phyloP scores from a whole-genome alignment of 495 filamentous ascomycete species.

The Mytilinidion resinicola region DNA sequence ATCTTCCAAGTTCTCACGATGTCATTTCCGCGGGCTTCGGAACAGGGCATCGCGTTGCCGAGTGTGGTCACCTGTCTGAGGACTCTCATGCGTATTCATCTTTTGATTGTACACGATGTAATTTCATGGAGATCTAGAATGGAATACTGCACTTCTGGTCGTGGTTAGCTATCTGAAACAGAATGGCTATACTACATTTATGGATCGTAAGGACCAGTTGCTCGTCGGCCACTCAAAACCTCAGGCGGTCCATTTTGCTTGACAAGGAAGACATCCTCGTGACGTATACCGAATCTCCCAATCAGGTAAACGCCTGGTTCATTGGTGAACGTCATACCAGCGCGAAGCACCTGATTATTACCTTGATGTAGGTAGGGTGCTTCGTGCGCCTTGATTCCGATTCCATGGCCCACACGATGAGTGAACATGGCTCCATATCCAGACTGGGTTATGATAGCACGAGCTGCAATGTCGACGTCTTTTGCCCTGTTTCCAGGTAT shows the following conservation, averaged over 20 bases:
- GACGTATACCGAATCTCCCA: conserved; percentile 48
- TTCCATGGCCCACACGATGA: conserved; percentile 53
- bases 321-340: conserved; percentile 51
- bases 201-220: conserved; percentile 44
- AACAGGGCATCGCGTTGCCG: no score
- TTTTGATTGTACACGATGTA: no score
- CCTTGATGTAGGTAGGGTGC: conserved; percentile 52
- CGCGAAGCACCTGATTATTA: conserved; percentile 39
- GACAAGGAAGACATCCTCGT: conserved; percentile 49
- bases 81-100: no score
- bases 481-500: conserved; percentile 44
- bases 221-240: conserved; percentile 42
- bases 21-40: no score
- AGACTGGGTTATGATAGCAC: conserved; percentile 44
- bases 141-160: no score
- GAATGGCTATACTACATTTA: conserved; percentile 27
- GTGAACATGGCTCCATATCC: conserved; percentile 49
- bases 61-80: no score
- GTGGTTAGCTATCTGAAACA: no score
- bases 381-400: conserved; percentile 55
- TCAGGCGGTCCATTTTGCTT: conserved; percentile 42
- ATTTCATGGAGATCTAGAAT: no score
- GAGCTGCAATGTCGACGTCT: conserved; percentile 48
- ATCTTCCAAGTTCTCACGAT: no score
- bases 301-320: conserved; percentile 48